Base-by-base conservation (phyloP, 257 asterid species). In the Cynanchum wilfordii region DNA sequence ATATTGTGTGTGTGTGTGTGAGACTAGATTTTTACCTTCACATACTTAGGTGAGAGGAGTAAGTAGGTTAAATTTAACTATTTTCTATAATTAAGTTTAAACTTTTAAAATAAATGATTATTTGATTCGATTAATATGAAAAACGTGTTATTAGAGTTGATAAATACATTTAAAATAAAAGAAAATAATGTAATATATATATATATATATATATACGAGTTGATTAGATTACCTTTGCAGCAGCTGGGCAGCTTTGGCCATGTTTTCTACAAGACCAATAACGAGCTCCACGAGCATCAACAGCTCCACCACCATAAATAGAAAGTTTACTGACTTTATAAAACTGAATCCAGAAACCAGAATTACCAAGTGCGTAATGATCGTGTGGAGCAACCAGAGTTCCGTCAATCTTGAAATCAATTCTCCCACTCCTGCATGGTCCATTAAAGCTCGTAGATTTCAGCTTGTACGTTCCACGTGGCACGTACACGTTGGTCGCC, bases 241-340 rank as follows among this genome's bases (percentile, higher is more conserved):
- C 96, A 38, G 33, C 45, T 0, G 96, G 96, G 71, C 97, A 92
- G 33, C 62, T 56, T 45, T 42, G 77, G 19, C 70, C 66, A 54
- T 33, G n/a, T 70, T 72, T 77, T 17, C 89, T 80, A 20, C 96
- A 89, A 7, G 84, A 60, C 96, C 93, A 89, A 45, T 87, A 87
- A 9, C 76, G 82, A 49, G 73, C 51, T 0, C 97, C 96, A 54
- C 73, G 82, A 3, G 96, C 96, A 70, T 92, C 96, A n/a, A 88
- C 68, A 0, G 86, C 82, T 11, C 97, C 97, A 9, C 97, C 96
- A 7, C 97, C 94, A 22, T 55, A 19, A 52, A 92, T 30, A 0
- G 94, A 50, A 13, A 89, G 75, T 38, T 88, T 30, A 70, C 85
- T 89, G 66, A 92, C 96, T 70, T 84, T 81, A 64, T 87, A 75